These are phyloP conservation scores for Cordyceps militaris DNA, from an alignment of 2,329 filamentous ascomycete genomes.

Conservation along the genomic window DNA sequence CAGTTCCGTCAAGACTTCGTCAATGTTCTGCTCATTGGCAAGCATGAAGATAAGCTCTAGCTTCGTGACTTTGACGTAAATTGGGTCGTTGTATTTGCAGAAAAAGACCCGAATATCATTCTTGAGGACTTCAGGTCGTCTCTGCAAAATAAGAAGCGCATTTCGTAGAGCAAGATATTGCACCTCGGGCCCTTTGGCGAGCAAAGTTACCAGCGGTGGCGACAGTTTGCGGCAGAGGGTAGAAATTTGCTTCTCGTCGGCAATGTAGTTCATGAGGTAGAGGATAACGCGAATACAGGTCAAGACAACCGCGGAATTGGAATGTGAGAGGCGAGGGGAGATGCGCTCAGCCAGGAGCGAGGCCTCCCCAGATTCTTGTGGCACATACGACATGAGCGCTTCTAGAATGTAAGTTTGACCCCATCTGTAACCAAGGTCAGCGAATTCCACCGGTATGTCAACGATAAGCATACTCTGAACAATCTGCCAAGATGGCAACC, in stretches of 20 bases:
- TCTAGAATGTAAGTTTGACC: constrained; percentile 98
- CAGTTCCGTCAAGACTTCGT: constrained; percentile 87
- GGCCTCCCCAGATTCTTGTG: constrained; percentile 83
- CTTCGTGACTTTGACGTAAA: constrained; percentile 99
- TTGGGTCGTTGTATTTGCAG: constrained; percentile 99
- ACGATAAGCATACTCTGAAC: constrained; percentile 69
- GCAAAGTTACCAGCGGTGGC: constrained; percentile 84
- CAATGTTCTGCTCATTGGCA: constrained; percentile 89
- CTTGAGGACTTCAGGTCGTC: constrained; percentile 83
- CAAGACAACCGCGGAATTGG: constrained; percentile 91
- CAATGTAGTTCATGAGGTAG: constrained; percentile 98
- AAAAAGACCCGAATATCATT: constrained; percentile 99
- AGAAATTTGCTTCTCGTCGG: constrained; percentile 81
- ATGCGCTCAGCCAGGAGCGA: constrained; percentile 87
- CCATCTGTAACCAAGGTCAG: constrained; percentile 56
- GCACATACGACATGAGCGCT: constrained; percentile 95
- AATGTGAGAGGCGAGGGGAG: constrained; percentile 89
- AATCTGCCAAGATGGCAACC: constrained; percentile 91
- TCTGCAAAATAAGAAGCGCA: constrained; percentile 85
- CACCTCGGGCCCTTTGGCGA: constrained; percentile 96
- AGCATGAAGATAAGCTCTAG: constrained; percentile 99
- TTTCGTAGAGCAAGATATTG: constrained; percentile 94
- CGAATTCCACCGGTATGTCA: not conserved
- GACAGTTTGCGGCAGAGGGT: constrained; percentile 87
- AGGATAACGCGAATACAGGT: constrained; percentile 95